Evolutionary conservation across 306 rosid species (phyloP).

Genomic region (Rosa chinensis): DNA sequence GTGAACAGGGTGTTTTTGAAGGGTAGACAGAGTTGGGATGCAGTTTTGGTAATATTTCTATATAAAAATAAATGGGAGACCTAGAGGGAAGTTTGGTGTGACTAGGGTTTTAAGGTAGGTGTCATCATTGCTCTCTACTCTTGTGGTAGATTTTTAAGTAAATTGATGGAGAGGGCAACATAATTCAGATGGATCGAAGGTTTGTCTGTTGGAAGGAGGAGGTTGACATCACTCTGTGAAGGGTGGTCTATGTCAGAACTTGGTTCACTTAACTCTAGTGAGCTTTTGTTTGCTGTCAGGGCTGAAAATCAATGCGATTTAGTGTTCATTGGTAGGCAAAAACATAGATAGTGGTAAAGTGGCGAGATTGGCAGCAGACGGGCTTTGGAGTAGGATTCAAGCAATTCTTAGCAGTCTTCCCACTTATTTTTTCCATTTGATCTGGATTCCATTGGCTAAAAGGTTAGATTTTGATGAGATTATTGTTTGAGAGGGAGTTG

Average conservation of each 20-base stretch:
- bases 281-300: not conserved
- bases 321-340: not conserved
- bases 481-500: not conserved
- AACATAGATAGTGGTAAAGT: not conserved
- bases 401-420: not conserved
- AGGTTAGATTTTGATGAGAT: not conserved
- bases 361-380: not conserved
- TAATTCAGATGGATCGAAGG: not conserved
- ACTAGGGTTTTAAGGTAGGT: not conserved
- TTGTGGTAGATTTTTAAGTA: not conserved
- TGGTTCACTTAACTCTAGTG: not conserved
- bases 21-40: not conserved
- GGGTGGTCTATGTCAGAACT: not conserved
- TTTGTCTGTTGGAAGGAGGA: not conserved
- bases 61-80: not conserved
- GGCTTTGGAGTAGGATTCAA: not conserved
- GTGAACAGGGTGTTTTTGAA: not conserved
- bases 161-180: not conserved
- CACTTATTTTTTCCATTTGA: not conserved
- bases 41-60: not conserved
- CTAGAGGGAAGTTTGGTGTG: not conserved
- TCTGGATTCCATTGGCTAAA: not conserved
- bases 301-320: not conserved
- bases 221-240: not conserved
- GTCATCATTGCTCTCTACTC: not conserved